Evolutionary conservation across 1,139 yeast genomes (phyloP).

Genomic region (Suhomyces atakaporum): DNA sequence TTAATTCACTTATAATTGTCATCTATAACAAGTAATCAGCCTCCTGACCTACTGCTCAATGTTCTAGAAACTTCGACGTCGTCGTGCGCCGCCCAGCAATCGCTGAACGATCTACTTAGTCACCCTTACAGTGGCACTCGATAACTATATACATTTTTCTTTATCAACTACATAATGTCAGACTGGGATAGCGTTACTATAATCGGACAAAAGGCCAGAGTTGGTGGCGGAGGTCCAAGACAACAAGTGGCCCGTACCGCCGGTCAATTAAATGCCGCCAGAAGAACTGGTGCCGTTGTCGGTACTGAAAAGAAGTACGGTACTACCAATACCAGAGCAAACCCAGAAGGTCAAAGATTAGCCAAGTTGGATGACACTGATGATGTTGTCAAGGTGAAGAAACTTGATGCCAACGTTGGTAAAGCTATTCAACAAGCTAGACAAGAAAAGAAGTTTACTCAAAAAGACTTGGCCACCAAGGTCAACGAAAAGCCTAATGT

Average conservation of each 20-base stretch:
- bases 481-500: conserved; percentile 95
- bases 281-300: conserved; percentile 85
- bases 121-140: too few species aligned
- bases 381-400: conserved; percentile 91
- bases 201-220: conserved; percentile 86
- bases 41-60: too few species aligned
- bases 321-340: conserved; percentile 61
- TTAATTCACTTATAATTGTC: too few species aligned
- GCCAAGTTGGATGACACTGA: conserved; percentile 92
- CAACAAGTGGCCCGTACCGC: conserved; percentile 78
- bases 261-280: conserved; percentile 86
- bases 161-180: conserved; percentile 30
- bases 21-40: too few species aligned
- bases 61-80: conserved; percentile 6
- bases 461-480: conserved; percentile 93
- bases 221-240: conserved; percentile 88
- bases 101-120: conserved; percentile 1
- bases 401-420: conserved; percentile 81
- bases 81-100: conserved; percentile 4
- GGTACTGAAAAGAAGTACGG: conserved; percentile 93
- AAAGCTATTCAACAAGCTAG: conserved; percentile 85
- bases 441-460: conserved; percentile 85
- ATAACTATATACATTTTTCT: not conserved
- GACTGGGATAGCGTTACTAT: conserved; percentile 92
- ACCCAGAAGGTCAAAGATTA: conserved; percentile 92